A percentile compares a stretch with the other conserved stretches of the same genome.
Conservation (phyloP, 306 rosid species). For the Vigna nakashimae region DNA sequence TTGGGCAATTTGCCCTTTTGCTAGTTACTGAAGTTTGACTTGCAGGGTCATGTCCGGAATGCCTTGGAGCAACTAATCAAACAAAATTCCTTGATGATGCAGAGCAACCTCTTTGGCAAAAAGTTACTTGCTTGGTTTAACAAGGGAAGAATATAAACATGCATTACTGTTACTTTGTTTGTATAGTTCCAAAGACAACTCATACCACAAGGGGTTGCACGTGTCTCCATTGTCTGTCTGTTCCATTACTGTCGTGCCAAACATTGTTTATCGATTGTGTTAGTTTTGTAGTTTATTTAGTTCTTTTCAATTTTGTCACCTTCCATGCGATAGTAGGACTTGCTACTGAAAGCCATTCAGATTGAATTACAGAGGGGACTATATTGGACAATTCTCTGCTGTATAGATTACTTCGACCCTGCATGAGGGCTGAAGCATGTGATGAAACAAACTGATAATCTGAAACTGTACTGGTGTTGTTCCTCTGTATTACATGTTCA, state of each 20-base stretch:
- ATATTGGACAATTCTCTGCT: constrained; percentile 23
- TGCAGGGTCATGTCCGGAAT: constrained; percentile 29
- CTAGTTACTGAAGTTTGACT: background rate
- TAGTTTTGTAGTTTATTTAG: constrained; percentile 36
- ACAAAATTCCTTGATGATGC: constrained; percentile 44
- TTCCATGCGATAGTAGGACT: constrained; percentile 19
- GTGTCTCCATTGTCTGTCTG: background rate
- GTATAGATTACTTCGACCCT: constrained; percentile 37
- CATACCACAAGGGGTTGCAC: background rate
- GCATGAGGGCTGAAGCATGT: background rate
- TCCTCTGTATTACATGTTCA: constrained; percentile 11
- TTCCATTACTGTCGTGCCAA: constrained; percentile 19
- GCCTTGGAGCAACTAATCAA: constrained; percentile 47
- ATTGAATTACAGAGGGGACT: constrained; percentile 27
- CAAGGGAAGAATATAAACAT: constrained; percentile 40
- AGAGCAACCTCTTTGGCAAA: constrained; percentile 55
- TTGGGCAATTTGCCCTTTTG: background rate
- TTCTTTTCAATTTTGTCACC: constrained; percentile 9
- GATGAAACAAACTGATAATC: constrained; percentile 26
- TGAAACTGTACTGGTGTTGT: constrained; percentile 17
- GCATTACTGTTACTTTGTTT: background rate
- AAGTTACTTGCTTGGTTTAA: constrained; percentile 56
- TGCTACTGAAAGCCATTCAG: constrained; percentile 10
- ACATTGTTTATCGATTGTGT: constrained; percentile 11
- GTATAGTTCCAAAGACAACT: background rate